Base-by-base conservation (phyloP, 2,329 filamentous ascomycete genomes). In the Sporothrix luriei region DNA sequence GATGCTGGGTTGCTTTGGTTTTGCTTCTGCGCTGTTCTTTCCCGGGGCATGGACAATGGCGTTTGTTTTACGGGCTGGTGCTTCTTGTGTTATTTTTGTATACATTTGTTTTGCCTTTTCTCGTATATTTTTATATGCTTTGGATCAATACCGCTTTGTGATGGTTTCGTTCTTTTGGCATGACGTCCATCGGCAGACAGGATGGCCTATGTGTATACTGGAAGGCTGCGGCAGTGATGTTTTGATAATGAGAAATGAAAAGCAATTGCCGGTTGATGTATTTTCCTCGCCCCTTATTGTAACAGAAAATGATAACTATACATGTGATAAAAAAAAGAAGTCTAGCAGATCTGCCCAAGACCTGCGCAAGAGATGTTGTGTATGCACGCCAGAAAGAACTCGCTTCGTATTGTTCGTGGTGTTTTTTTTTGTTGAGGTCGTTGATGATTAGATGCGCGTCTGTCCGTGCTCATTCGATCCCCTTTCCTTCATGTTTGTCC, bases 21-120 rank as follows among this genome's bases (percentile, higher is more conserved):
- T 57, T 57, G 4, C 14, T 24, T 57, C 6, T 46, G 65, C 40
- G 11, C 29, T 59, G 49, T 66, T 66, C 21, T 68, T 61, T 29
- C 49, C 43, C 61, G 61, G 61, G 61, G 61, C 61, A 64, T 64
- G 61, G 40, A 64, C 61, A 62, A 64, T 64, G 61, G 61, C 61
- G 61, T 59, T 66, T 59, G 24, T 9, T 43, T 59, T 38, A 3
- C 26, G 43, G 29, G 51, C 46, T 66, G 26, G 52, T 33, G 40
- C 43, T 21, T 46, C 10, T 13, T 43, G 40, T 43, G 40, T n/a
- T 40, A 3, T 51, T 52, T 40, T 43, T 66, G 26, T 52, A 40
- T 46, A 54, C 46, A 62, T 38, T 49, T 46, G 67, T 10, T 10
- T 43, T 46, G 48, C 26, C 33, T 33, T 64, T 48, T 33, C 33